Base-by-base conservation (phyloP, 176 grass and related monocot genomes). In the sorghum (Sorghum bicolor) region DNA sequence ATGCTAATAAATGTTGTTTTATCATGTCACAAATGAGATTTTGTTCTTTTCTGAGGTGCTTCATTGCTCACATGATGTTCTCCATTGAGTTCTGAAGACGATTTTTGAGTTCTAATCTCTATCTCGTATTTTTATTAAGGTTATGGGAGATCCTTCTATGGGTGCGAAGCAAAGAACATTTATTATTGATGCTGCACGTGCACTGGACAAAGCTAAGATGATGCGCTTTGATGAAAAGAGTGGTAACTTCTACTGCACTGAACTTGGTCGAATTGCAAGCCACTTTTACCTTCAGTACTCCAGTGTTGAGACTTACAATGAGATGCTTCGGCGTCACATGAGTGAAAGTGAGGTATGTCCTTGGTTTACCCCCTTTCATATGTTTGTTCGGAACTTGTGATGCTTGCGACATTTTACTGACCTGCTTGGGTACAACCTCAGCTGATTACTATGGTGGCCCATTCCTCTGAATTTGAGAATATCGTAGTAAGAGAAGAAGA, bases 381-480 rank as follows among this genome's bases (percentile, higher is more conserved):
- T 82, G 64, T 53, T 53, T 77, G 32, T 57, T 85, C 44, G 67
- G 62, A 32, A 31, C 29, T 74, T 67, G 19, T 83, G 82, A 78
- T 72, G 48, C 11, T 52, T 30, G 20, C 10, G 33, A 83, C 33
- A 61, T 84, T 71, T 55, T 77, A 82, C 60, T 80, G 43, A 78
- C 57, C 19, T 82, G 44, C 79, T 29, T 87, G 12, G 20, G 50
- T 88, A 45, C 72, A 78, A 67, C 64, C 78, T 74, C 87, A 96
- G 94, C 91, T 98, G 76, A 95, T 98, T 75, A 95, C 88, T 65
- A 98, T 98, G 96, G 96, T 95, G 80, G 91, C 96, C 36, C 96
- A 95, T 91, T 98, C 96, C 31, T 98, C 96, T 86, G 96, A 98
- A 79, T 98, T 98, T 85, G 91, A 98, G 80, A 98, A 98, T 85